phyloP scores from a whole-genome alignment of 2,329 filamentous ascomycete genomes.

The Pseudogymnoascus sp. region DNA sequence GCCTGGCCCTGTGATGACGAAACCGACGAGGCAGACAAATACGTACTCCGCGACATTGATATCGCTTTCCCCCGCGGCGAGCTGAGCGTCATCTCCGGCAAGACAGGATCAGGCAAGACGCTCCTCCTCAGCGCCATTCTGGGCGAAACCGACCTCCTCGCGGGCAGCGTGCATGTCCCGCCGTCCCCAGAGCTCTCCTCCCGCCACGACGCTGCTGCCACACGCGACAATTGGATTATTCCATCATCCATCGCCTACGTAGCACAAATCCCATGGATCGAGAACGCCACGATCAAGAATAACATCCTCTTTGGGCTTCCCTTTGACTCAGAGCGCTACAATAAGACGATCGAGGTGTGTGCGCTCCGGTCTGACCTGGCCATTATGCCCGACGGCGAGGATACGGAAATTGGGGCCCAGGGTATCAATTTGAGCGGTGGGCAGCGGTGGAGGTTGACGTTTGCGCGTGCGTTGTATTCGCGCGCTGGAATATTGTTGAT shows the following conservation, averaged over 20 bases:
- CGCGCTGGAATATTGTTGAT: constrained; percentile 67
- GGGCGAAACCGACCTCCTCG: constrained; percentile 64
- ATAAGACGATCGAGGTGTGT: constrained; percentile 62
- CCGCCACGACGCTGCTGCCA: constrained; percentile 56
- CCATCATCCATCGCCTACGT: constrained; percentile 65
- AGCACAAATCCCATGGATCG: constrained; percentile 76
- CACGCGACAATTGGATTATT: constrained; percentile 57
- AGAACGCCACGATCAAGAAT: constrained; percentile 69
- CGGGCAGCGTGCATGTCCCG: constrained; percentile 52
- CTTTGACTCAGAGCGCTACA: constrained; percentile 60
- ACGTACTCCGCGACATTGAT: constrained; percentile 57
- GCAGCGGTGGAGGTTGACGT: constrained; percentile 73
- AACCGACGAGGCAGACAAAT: constrained; percentile 49
- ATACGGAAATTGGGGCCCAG: constrained; percentile 76
- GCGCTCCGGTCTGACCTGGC: constrained; percentile 68
- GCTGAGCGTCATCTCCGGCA: constrained; percentile 67
- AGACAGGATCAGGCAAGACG: constrained; percentile 72
- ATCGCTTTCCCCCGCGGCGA: constrained; percentile 60
- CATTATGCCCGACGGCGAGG: constrained; percentile 68
- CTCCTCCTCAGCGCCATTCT: constrained; percentile 65
- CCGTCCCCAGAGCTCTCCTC: constrained; percentile 42
- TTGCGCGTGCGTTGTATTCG: constrained; percentile 74
- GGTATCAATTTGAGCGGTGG: constrained; percentile 79
- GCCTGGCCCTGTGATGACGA: constrained; percentile 68
- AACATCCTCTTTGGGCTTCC: constrained; percentile 75